A percentile compares a stretch with the other conserved stretches of the same genome.
Conservation (phyloP, 1,139 yeast species). For the Sugiyamaella xylanicola region DNA sequence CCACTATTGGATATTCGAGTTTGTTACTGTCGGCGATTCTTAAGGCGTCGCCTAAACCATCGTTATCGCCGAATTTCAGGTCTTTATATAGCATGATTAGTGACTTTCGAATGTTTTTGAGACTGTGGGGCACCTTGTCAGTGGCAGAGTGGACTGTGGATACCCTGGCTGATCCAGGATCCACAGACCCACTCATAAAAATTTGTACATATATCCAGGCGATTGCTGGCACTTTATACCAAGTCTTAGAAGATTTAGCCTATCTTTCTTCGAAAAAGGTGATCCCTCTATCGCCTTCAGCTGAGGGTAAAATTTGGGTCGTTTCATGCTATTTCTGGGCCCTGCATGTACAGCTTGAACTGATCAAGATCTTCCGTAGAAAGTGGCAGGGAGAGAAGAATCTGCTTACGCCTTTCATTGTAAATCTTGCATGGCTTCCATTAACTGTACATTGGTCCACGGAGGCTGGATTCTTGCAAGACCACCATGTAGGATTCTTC, state of each 20-base stretch:
- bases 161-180: slow-evolving; percentile 29
- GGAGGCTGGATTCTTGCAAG: slow-evolving; percentile 42
- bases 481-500: slow-evolving; percentile 43
- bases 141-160: slow-evolving; percentile 43
- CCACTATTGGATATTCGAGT: slow-evolving; percentile 37
- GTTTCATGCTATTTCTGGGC: slow-evolving; percentile 48
- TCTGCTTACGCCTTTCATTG: slow-evolving; percentile 37
- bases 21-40: slow-evolving; percentile 35
- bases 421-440: slow-evolving; percentile 47
- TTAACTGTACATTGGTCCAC: slow-evolving; percentile 49
- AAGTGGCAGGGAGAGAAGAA: slow-evolving; percentile 26
- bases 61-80: slow-evolving; percentile 21
- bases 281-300: slow-evolving; percentile 35
- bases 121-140: slow-evolving; percentile 45
- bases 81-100: slow-evolving; percentile 40
- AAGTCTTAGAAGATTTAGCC: slow-evolving; percentile 47
- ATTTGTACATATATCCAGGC: slow-evolving; percentile 43
- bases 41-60: slow-evolving; percentile 14
- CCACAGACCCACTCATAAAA: slow-evolving; percentile 33
- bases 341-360: slow-evolving; percentile 45
- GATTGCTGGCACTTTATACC: slow-evolving; percentile 43
- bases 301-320: slow-evolving; percentile 43
- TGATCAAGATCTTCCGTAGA: slow-evolving; percentile 28
- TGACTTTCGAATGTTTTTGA: slow-evolving; percentile 45
- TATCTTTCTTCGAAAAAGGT: slow-evolving; percentile 45